Conservation (phyloP, 2,329 filamentous ascomycete genomes). For the Alternaria brassicicola region DNA sequence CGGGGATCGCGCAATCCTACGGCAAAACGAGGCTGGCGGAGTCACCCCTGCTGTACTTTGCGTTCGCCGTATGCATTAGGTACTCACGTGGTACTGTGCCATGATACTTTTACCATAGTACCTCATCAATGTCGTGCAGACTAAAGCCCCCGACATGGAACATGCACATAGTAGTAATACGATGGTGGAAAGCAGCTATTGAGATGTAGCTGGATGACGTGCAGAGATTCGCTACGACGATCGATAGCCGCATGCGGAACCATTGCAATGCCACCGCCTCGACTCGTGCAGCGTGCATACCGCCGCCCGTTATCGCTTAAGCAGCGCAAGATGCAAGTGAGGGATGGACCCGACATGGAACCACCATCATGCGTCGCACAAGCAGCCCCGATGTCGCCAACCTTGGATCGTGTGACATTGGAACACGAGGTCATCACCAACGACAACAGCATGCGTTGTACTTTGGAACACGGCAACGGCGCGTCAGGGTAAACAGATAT, state of each 20-base stretch:
- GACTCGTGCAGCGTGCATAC: neutral
- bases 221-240: neutral
- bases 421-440: neutral
- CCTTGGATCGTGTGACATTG: neutral
- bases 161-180: neutral
- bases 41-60: neutral
- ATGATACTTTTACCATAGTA: neutral
- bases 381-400: neutral
- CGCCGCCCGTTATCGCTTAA: neutral
- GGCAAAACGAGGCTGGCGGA: neutral
- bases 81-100: neutral
- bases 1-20: conserved; percentile 3
- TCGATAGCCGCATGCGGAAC: neutral
- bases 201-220: neutral
- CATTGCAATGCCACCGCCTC: neutral
- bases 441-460: neutral
- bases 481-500: neutral
- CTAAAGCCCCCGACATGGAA: neutral
- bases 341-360: neutral
- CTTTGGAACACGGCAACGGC: neutral
- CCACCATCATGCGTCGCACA: neutral
- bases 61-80: neutral
- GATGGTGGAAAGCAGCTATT: neutral
- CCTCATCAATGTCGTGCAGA: neutral
- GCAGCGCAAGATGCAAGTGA: neutral